Evolutionary conservation across 2,329 filamentous ascomycete species (phyloP), one percentile per base, ranked within the genome.

Genomic region (Graphiopsis chlorocephala): DNA sequence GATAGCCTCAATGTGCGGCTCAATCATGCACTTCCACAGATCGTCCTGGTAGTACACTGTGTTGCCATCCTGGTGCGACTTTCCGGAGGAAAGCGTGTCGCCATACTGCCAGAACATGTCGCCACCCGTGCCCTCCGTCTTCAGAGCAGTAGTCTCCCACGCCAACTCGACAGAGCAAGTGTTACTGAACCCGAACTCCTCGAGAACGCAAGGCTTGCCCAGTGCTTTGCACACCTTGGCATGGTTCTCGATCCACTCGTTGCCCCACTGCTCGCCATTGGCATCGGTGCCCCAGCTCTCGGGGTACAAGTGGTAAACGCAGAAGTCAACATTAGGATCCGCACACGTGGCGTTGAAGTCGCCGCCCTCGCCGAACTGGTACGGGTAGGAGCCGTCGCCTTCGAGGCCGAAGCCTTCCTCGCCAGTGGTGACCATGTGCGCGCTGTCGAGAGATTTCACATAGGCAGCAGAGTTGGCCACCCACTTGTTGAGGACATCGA

Each of bases 381-480:
- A 71, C 15, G 69, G 66, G 61, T 72, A 72, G 8, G 68, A 65
- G 12, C 74, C 66, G 71, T 83, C 82, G 45, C 65, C 67, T 17
- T 26, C 60, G 38, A 75, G 79, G 75, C 63, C 75, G 53, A 64
- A 77, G 26, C 88, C 87, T 74, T 90, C 88, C 68, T 89, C 87
- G 17, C 88, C 87, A 23, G 87, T 80, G 0, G 84, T 83, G 47
- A 89, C 86, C 80, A 89, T 83, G 73, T 89, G 88, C 55, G 81
- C 73, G 1, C 80, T 68, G 70, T 90, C 88, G 14, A 90, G 78
- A 14, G 79, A 82, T 75, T 90, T 90, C 75, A 90, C 85, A 72
- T 88, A 90, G 10, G 79, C 76, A 28, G 84, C 86, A 2, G 83
- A 85, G 5, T 76, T 75, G 47, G 79, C 77, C 20, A 86, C 86